Percentiles rank a stretch among this genome's conserved stretches.
Evolutionary conservation across 2,329 filamentous ascomycete genomes (phyloP).

Genomic region (Aureobasidium lini): DNA sequence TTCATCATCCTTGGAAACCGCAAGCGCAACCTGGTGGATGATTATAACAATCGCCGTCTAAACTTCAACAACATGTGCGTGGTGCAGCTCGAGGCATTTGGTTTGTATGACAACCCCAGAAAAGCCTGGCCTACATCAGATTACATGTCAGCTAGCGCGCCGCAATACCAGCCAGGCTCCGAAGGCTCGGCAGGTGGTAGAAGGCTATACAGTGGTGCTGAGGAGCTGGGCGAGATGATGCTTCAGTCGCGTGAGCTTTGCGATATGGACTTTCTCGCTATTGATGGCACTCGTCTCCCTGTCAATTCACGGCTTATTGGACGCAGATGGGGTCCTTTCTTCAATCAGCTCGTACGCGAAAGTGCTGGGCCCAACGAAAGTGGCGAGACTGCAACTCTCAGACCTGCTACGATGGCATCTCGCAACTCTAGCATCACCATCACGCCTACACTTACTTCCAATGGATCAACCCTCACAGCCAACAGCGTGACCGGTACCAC

Average conservation of each 20-base stretch:
- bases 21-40: constrained; percentile 87
- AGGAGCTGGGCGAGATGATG: constrained; percentile 77
- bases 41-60: constrained; percentile 95
- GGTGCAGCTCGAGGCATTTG: constrained; percentile 94
- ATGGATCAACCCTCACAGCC: constrained; percentile 34
- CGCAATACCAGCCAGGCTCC: constrained; percentile 30
- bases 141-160: constrained; percentile 74
- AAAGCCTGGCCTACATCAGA: constrained; percentile 69
- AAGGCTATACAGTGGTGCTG: constrained; percentile 66
- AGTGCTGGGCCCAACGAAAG: constrained; percentile 62
- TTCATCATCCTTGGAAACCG: constrained; percentile 94
- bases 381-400: constrained; percentile 65
- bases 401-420: constrained; percentile 48
- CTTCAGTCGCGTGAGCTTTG: constrained; percentile 74
- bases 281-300: constrained; percentile 83
- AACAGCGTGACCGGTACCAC: constrained; percentile 32
- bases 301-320: constrained; percentile 87
- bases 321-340: constrained; percentile 89
- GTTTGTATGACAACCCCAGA: constrained; percentile 91
- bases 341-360: constrained; percentile 83
- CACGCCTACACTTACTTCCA: constrained; percentile 54
- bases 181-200: constrained; percentile 65
- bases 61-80: constrained; percentile 97
- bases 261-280: constrained; percentile 94
- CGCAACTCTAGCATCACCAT: constrained; percentile 82